Evolutionary conservation across 2,329 filamentous ascomycete species (phyloP).

Genomic region (Macrophomina tecta): DNA sequence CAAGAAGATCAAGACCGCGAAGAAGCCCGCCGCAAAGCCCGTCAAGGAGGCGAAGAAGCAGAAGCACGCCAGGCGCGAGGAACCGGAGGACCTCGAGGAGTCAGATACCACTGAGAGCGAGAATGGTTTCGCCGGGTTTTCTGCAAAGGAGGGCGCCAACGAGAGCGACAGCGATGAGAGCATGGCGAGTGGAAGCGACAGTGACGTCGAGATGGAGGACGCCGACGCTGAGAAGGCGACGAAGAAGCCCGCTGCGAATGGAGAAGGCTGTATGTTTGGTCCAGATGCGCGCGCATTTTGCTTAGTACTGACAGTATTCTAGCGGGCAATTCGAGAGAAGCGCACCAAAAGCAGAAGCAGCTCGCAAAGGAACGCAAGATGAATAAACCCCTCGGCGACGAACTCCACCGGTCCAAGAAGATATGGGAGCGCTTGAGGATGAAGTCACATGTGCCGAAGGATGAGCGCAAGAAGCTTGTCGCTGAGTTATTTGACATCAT

Average conservation of each 20-base stretch:
- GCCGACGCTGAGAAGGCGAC: slow-evolving; percentile 27
- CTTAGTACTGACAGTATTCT: not conserved
- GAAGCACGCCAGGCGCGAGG: slow-evolving; percentile 39
- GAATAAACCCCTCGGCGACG: slow-evolving; percentile 90
- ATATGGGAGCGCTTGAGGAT: slow-evolving; percentile 92
- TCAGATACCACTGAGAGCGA: slow-evolving; percentile 45
- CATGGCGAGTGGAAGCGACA: slow-evolving; percentile 21
- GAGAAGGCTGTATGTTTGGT: slow-evolving; percentile 17
- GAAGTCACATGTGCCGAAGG: slow-evolving; percentile 90
- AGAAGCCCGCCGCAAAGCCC: slow-evolving; percentile 33
- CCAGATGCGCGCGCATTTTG: not conserved
- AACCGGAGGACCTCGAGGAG: slow-evolving; percentile 41
- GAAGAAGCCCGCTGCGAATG: slow-evolving; percentile 27
- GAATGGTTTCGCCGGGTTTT: slow-evolving; percentile 45
- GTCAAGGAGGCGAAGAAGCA: slow-evolving; percentile 41
- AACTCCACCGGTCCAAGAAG: slow-evolving; percentile 88
- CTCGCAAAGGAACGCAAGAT: slow-evolving; percentile 87
- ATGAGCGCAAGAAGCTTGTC: slow-evolving; percentile 86
- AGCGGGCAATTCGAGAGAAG: slow-evolving; percentile 76
- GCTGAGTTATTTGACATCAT: slow-evolving; percentile 90
- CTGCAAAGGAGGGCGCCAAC: slow-evolving; percentile 38
- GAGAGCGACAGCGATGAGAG: slow-evolving; percentile 31
- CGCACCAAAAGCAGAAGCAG: slow-evolving; percentile 91
- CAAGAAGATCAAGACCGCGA: slow-evolving; percentile 50
- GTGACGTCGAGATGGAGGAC: slow-evolving; percentile 27